Evolutionary conservation across 257 asterid species (phyloP).

Genomic region (Plantago elongata): DNA sequence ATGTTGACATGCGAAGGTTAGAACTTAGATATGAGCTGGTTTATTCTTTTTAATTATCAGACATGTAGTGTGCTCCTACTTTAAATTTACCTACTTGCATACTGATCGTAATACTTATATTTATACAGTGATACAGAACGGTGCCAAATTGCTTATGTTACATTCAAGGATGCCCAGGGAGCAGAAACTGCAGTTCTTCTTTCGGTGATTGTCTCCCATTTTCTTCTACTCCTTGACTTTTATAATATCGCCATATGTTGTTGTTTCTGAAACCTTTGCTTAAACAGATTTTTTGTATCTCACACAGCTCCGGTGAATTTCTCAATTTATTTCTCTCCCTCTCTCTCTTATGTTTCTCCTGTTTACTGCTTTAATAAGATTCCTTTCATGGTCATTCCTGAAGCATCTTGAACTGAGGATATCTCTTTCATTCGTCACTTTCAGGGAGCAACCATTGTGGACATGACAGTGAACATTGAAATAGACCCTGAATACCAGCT

Average conservation of each 20-base stretch:
- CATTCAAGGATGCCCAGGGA: slow-evolving; percentile 91
- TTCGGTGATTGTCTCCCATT: slow-evolving; percentile 48
- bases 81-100: slow-evolving; percentile 2
- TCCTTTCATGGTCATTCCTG: slow-evolving; percentile 1
- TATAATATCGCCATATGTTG: background rate
- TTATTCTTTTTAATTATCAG: slow-evolving; percentile 12
- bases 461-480: slow-evolving; percentile 63
- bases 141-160: slow-evolving; percentile 83
- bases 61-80: background rate
- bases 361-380: background rate
- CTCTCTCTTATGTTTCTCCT: background rate
- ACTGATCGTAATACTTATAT: slow-evolving; percentile 10
- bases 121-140: slow-evolving; percentile 72
- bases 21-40: slow-evolving; percentile 30
- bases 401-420: background rate
- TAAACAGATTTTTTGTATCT: background rate
- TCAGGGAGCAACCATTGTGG: slow-evolving; percentile 95
- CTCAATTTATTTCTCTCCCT: background rate
- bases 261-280: background rate
- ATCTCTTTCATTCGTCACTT: slow-evolving; percentile 10
- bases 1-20: slow-evolving; percentile 85
- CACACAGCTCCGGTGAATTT: too few relatives aligned
- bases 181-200: slow-evolving; percentile 98
- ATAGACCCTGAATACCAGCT: slow-evolving; percentile 68
- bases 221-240: background rate